A percentile compares a stretch with the other conserved stretches of the same genome.
phyloP scores from a whole-genome alignment of 176 grass and related monocot species.

The Canna indica region DNA sequence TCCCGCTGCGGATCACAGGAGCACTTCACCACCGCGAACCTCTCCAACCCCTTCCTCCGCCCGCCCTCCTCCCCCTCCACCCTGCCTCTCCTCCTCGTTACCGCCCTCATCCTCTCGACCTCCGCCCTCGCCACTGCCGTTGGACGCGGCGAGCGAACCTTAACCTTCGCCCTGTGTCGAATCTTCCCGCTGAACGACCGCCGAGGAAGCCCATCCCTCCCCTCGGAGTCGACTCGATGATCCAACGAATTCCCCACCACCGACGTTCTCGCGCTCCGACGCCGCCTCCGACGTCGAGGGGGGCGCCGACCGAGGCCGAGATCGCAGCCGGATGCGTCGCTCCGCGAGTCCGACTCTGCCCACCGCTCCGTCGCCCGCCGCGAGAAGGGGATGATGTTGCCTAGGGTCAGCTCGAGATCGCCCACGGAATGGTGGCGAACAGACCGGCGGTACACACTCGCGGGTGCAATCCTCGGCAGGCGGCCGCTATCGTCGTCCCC shows the following conservation, averaged over 20 bases:
- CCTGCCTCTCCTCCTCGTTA: neutral
- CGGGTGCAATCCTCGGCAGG: neutral
- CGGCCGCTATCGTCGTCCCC: neutral
- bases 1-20: conserved; percentile 14
- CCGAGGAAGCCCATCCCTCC: neutral
- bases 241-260: neutral
- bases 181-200: conserved; percentile 15
- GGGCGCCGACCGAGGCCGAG: neutral
- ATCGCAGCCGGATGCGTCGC: neutral
- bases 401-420: conserved; percentile 12
- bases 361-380: neutral
- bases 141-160: neutral
- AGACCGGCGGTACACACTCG: neutral
- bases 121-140: neutral
- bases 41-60: conserved; percentile 6
- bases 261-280: neutral
- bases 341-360: conserved; percentile 1
- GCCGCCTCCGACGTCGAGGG: neutral
- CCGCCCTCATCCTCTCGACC: neutral
- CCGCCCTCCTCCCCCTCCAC: neutral
- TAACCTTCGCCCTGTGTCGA: conserved; percentile 5
- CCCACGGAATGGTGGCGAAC: conserved; percentile 1
- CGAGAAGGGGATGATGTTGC: conserved; percentile 22
- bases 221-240: neutral
- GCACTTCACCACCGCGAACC: conserved; percentile 16